phyloP scores from a whole-genome alignment of 441 rosid species.

The Syzygium malaccense region DNA sequence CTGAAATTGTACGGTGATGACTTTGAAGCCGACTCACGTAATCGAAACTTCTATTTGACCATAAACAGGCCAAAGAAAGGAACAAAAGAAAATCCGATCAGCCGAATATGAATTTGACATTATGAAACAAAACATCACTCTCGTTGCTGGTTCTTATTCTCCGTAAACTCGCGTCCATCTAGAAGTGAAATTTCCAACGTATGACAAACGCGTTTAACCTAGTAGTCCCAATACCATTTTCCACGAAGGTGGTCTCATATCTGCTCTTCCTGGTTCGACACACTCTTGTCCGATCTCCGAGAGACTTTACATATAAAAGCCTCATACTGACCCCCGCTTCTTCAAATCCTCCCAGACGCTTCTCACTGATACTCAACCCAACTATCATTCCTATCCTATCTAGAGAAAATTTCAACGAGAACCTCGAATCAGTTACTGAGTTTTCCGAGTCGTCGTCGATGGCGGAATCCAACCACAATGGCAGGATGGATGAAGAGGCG shows the following conservation, averaged over 20 bases:
- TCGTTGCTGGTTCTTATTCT: not conserved
- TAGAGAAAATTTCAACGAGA: not conserved
- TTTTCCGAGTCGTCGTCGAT: not conserved
- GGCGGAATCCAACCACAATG: not conserved
- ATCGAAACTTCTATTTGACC: not conserved
- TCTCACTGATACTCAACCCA: not conserved
- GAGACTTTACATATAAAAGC: not conserved
- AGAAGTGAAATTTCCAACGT: not conserved
- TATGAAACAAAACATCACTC: not conserved
- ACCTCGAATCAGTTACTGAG: not conserved
- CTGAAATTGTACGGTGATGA: not conserved
- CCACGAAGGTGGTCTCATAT: not conserved
- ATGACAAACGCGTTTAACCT: not conserved
- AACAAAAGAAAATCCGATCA: not conserved
- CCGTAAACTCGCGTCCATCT: not conserved
- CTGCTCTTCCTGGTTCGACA: not conserved
- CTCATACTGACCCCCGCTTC: not conserved
- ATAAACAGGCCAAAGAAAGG: not conserved
- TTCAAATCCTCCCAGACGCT: not conserved
- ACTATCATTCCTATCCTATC: not conserved
- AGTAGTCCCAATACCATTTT: not conserved
- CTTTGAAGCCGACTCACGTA: not conserved
- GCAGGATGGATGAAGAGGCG: not conserved
- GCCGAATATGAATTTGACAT: not conserved
- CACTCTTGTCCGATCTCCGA: not conserved